Evolutionary conservation across 1,284 basidiomycete species (phyloP).

Genomic region (Malassezia arunalokei): DNA sequence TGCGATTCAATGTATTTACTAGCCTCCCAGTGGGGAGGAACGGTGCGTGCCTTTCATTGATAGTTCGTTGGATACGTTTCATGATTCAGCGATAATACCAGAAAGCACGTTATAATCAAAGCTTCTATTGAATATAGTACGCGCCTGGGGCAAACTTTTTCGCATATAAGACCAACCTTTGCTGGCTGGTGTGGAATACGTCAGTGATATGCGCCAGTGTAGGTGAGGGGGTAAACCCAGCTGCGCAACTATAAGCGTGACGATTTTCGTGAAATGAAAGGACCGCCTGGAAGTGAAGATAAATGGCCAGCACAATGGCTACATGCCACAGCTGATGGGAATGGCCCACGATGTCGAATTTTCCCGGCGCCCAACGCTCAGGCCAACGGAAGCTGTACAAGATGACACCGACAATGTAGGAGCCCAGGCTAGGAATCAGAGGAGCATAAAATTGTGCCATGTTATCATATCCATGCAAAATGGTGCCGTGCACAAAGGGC

Average conservation of each 20-base stretch:
- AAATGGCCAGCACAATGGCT: conserved; percentile 39
- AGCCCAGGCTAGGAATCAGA: conserved; percentile 32
- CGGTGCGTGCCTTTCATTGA: neutral
- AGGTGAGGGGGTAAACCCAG: neutral
- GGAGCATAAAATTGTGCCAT: conserved; percentile 36
- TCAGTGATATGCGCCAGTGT: neutral
- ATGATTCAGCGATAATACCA: neutral
- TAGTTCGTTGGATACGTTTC: neutral
- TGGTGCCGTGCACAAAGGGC: conserved; percentile 38
- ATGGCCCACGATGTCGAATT: conserved; percentile 38
- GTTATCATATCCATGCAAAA: conserved; percentile 33
- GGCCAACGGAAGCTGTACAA: conserved; percentile 41
- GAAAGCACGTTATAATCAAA: neutral
- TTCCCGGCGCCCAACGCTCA: conserved; percentile 35
- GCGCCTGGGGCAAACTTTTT: too few relatives aligned
- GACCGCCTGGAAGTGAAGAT: conserved; percentile 37
- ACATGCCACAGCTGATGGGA: conserved; percentile 45
- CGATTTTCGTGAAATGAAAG: conserved; percentile 35
- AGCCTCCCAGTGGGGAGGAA: neutral
- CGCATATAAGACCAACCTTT: too few relatives aligned
- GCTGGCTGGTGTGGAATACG: too few relatives aligned
- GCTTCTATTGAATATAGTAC: too few relatives aligned
- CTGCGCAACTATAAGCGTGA: conserved; percentile 35
- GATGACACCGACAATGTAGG: conserved; percentile 35
- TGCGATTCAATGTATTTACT: neutral